Base-by-base conservation (phyloP, 805 yeast genomes). In the Candida hungchunana region DNA sequence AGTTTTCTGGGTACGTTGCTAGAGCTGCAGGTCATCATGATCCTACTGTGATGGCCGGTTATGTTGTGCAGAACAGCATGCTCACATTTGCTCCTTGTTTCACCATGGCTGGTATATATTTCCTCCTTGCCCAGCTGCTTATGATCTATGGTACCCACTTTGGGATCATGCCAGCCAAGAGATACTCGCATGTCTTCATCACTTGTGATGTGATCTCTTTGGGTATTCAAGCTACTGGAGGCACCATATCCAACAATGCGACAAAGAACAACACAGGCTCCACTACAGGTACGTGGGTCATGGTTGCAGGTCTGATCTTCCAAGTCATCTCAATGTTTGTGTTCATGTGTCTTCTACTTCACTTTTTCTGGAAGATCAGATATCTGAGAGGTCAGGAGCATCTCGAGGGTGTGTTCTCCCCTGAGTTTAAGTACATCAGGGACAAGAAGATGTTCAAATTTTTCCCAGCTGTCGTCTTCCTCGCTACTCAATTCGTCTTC, bases 71-170 rank as follows among this genome's bases (percentile, higher is more conserved):
- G 56, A 71, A 81, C 44, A 71, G 79, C 37, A 67, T 79, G 48
- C 61, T 86, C 37, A 84, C 90, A 0, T 59, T 87, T 31, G 90
- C 86, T 0, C 96, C 96, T 0, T 86, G 85, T 15, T 82, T 87
- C 56, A 64, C 83, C 30, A 82, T 84, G 84, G 96, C 83, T 5
- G 95, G 90, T 2, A 66, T 87, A 3, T 88, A 87, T 60, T 81
- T 71, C 46, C 65, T 78, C 36, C 60, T 87, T 44, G 87, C 82
- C 5, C 82, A 84, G 57, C 48, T 82, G 32, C 64, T 79, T 31
- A 76, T 79, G 37, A 58, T 84, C 1, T 77, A 75, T 50, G 86
- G 86, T 2, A 62, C 65, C 39, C 52, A 62, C 13, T 78, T 60
- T 44, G 76, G 88, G 0, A 16, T 61, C 6, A 39, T 75, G 21